These are phyloP conservation scores for Silene coronaria DNA, from an alignment of 179 eudicot species.

Conservation along the genomic window DNA sequence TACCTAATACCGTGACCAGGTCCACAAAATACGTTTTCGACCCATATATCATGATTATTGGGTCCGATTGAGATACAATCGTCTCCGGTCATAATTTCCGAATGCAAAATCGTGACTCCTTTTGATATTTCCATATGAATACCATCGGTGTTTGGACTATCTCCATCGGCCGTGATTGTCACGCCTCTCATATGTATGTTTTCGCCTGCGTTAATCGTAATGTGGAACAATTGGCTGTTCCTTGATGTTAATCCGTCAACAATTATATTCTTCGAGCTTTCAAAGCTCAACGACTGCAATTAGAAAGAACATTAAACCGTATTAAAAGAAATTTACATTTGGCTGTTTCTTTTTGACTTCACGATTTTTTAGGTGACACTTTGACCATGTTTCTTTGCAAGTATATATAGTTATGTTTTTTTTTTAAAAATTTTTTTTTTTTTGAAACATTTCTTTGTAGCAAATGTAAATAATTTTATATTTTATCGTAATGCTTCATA, in stretches of 20 bases:
- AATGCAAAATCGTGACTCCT: conserved; percentile 9
- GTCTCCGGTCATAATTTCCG: conserved; percentile 28
- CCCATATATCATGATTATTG: conserved; percentile 11
- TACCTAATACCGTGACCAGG: conserved; percentile 33
- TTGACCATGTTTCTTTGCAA: too few species aligned
- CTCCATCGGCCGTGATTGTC: conserved; percentile 18
- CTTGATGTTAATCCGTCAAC: conserved; percentile 26
- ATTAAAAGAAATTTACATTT: neutral
- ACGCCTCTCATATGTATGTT: conserved; percentile 12
- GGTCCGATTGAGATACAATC: conserved; percentile 36
- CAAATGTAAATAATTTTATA: too few species aligned
- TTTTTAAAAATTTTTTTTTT: too few species aligned
- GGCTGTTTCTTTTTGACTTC: too few species aligned
- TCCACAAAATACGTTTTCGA: conserved; percentile 26
- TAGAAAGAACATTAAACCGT: neutral
- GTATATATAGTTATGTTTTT: too few species aligned
- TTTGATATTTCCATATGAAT: conserved; percentile 19
- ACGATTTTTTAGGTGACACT: too few species aligned
- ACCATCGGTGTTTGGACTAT: conserved; percentile 36
- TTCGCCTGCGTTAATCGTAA: conserved; percentile 17
- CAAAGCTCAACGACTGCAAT: conserved; percentile 27
- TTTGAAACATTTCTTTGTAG: too few species aligned
- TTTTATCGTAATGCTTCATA: too few species aligned
- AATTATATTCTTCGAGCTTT: conserved; percentile 14
- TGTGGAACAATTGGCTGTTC: conserved; percentile 33